Conservation (phyloP, 139 green algal genomes). For the Micractinium conductrix region DNA sequence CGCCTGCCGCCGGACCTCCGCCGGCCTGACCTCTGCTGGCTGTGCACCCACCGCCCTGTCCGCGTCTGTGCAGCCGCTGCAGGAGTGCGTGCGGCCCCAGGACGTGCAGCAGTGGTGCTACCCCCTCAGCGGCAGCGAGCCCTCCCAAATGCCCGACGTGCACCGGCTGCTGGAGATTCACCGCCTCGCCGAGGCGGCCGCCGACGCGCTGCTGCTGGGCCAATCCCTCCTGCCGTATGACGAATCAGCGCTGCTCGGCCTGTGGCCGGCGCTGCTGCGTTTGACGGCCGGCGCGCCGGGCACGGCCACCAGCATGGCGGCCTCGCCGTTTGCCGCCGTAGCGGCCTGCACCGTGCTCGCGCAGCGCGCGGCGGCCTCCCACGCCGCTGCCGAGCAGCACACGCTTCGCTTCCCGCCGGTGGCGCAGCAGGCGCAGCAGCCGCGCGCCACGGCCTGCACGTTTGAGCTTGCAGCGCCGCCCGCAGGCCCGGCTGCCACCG, state of each 20-base stretch:
- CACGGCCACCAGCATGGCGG: background rate
- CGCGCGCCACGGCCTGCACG: background rate
- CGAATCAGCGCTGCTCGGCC: background rate
- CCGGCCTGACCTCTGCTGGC: too few species aligned
- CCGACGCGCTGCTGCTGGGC: background rate
- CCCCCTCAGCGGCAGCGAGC: background rate
- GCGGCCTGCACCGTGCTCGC: background rate
- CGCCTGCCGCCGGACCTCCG: too few species aligned
- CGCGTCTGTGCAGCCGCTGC: background rate
- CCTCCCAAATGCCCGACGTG: too few species aligned
- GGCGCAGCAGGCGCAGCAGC: background rate
- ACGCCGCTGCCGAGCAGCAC: background rate
- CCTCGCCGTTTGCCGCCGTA: background rate
- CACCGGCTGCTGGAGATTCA: conserved; percentile 11
- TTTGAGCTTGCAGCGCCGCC: background rate
- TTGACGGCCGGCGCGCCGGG: background rate
- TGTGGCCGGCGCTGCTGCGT: conserved; percentile 23
- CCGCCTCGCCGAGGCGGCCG: background rate
- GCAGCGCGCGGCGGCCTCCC: background rate
- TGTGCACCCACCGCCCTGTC: background rate
- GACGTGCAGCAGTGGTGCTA: background rate
- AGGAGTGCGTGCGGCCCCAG: background rate
- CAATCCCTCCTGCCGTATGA: background rate
- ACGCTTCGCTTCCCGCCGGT: too few species aligned
- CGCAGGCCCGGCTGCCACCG: background rate